Percentiles rank a stretch among this genome's conserved stretches.
These are phyloP conservation scores for Eimeria necatrix DNA, from an alignment of 169 alveolate genomes.

Conservation along the genomic window DNA sequence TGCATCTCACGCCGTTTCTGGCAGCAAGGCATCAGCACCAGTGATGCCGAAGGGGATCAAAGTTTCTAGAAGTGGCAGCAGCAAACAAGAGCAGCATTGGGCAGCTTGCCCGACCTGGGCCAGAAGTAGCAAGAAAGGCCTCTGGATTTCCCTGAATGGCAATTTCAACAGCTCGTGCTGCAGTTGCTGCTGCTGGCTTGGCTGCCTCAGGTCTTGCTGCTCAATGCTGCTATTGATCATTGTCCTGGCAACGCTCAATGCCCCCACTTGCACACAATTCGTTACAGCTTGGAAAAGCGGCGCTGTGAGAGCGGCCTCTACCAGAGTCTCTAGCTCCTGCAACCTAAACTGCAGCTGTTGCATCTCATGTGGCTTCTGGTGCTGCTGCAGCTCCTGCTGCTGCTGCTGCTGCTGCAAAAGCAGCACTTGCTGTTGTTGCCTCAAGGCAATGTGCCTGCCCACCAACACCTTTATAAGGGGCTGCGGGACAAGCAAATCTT, in stretches of 20 bases:
- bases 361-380: constrained; percentile 20
- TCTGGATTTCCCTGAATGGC: constrained; percentile 56
- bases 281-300: constrained; percentile 49
- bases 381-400: constrained; percentile 2
- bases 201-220: constrained; percentile 36
- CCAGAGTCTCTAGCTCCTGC: constrained; percentile 42
- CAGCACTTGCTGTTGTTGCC: constrained; percentile 1
- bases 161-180: constrained; percentile 39
- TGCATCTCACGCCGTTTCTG: background rate
- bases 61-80: background rate
- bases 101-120: constrained; percentile 42
- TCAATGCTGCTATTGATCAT: constrained; percentile 47
- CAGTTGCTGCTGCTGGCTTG: background rate
- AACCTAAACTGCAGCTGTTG: constrained; percentile 5
- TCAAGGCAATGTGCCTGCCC: constrained; percentile 27
- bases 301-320: constrained; percentile 53
- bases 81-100: background rate
- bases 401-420: constrained; percentile 36
- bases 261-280: constrained; percentile 61
- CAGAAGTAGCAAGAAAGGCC: constrained; percentile 36
- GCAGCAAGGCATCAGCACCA: background rate
- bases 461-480: constrained; percentile 56
- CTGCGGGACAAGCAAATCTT: constrained; percentile 57
- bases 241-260: constrained; percentile 41
- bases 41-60: background rate